phyloP scores from a whole-genome alignment of 257 asterid species.

The Fraxinus cuspidata region DNA sequence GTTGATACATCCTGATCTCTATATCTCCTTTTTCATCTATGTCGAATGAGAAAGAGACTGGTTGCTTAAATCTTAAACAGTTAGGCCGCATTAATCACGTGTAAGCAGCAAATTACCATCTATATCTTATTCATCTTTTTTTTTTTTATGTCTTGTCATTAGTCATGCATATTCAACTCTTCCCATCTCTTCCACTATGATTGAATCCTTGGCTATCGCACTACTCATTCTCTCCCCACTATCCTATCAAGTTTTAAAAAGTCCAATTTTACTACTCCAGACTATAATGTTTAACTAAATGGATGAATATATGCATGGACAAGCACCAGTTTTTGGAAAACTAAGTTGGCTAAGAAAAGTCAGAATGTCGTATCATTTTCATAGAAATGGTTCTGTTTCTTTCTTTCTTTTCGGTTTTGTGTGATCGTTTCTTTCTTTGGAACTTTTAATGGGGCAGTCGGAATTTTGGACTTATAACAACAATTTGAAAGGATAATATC shows the following conservation, averaged over 20 bases:
- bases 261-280: background rate
- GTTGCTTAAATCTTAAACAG: background rate
- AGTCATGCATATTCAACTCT: background rate
- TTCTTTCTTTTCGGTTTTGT: background rate
- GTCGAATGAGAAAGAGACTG: background rate
- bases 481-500: too few species aligned
- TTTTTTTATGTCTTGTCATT: background rate
- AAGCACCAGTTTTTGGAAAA: background rate
- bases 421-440: background rate
- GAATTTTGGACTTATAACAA: too few species aligned
- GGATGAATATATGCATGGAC: background rate
- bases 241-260: too few species aligned
- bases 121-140: background rate
- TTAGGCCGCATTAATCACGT: background rate
- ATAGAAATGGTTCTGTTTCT: background rate
- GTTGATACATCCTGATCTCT: background rate
- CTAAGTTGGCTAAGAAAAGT: background rate
- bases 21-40: background rate
- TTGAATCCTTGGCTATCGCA: background rate
- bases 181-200: background rate
- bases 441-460: too few species aligned
- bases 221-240: too few species aligned
- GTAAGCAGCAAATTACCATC: background rate
- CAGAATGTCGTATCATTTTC: background rate
- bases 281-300: too few species aligned